Base-by-base conservation (phyloP, 2,329 filamentous ascomycete genomes). In the Rutstroemia sp. region DNA sequence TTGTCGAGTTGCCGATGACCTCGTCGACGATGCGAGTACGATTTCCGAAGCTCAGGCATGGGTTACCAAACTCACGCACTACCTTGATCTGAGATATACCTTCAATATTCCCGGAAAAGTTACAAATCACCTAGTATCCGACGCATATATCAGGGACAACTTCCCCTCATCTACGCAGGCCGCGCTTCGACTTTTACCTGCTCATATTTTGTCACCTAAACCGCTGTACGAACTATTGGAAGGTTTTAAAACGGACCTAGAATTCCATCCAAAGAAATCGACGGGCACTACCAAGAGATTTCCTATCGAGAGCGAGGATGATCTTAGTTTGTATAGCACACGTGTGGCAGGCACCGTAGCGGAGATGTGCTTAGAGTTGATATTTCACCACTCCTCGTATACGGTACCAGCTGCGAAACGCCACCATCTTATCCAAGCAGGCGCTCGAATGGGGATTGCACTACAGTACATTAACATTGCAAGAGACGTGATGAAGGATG, bases 401-500 rank as follows among this genome's bases (percentile, higher is more conserved):
- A 17, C 23, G 7, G 58, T 56, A 5, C 57, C 60, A 9, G 34
- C 47, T 14, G 37, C 68, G 45, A 70, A 74, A 27, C 61, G 69
- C 44, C 66, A 73, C 14, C 65, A 71, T 2, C 73, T 88, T 5
- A 72, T 84, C 14, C 65, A 72, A 16, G 79, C 83, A 0, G 84
- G 84, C 1, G 75, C 76, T 19, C 74, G 76, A 27, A 89, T 89
- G 86, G 87, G 87, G 0, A 78, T 86, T 37, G 86, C 87, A 1
- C 72, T 90, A n/a, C 87, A 91, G 65, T 89, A 86, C 63, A 81
- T 88, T 64, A 91, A 90, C 65, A 89, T 91, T 59, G 83, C 86
- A 3, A 82, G 87, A 21, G 87, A 91, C 64, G 83, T 90, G n/a
- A 69, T 73, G 3, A 81, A 82, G 2, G 87, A 90, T 63, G 84